Evolutionary conservation across 768 basidiomycete genomes (phyloP).

Genomic region (Termitomyces sp.): DNA sequence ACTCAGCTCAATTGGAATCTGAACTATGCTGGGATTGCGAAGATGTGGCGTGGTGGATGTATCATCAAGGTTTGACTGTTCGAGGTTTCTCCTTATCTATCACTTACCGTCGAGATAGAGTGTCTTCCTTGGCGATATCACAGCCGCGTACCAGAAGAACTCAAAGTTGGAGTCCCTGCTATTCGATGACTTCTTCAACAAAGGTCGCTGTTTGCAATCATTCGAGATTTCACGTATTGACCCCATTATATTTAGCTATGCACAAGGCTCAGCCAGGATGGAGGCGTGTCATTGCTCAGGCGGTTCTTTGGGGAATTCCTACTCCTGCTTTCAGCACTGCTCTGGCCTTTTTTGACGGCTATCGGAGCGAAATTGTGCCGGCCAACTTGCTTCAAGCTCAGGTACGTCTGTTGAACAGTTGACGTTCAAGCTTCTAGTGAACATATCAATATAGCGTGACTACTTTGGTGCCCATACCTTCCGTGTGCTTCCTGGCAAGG

Average conservation of each 20-base stretch:
- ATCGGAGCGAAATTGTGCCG: slow-evolving; percentile 91
- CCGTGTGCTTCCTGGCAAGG: slow-evolving; percentile 89
- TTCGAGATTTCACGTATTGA: not conserved
- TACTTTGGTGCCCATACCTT: slow-evolving; percentile 99
- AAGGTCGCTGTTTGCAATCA: slow-evolving; percentile 43
- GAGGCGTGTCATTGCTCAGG: slow-evolving; percentile 96
- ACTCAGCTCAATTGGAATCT: slow-evolving; percentile 78
- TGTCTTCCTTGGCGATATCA: slow-evolving; percentile 94
- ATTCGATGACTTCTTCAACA: slow-evolving; percentile 97
- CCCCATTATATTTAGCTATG: slow-evolving; percentile 50
- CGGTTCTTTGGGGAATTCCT: slow-evolving; percentile 96
- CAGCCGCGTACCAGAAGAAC: slow-evolving; percentile 86
- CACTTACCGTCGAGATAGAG: slow-evolving; percentile 38
- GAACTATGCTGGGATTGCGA: slow-evolving; percentile 97
- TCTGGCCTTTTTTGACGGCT: slow-evolving; percentile 98
- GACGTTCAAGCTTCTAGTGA: not conserved
- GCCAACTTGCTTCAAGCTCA: slow-evolving; percentile 95
- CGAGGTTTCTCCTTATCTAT: no score
- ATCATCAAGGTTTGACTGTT: slow-evolving; percentile 79
- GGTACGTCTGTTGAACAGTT: slow-evolving; percentile 34
- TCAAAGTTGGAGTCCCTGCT: slow-evolving; percentile 84
- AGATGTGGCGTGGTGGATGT: slow-evolving; percentile 99
- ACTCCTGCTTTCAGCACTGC: slow-evolving; percentile 98
- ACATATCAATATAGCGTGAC: slow-evolving; percentile 59
- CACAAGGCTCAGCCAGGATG: slow-evolving; percentile 96